Conservation (phyloP, 139 green algal species). For the Nannochloris sp. region DNA sequence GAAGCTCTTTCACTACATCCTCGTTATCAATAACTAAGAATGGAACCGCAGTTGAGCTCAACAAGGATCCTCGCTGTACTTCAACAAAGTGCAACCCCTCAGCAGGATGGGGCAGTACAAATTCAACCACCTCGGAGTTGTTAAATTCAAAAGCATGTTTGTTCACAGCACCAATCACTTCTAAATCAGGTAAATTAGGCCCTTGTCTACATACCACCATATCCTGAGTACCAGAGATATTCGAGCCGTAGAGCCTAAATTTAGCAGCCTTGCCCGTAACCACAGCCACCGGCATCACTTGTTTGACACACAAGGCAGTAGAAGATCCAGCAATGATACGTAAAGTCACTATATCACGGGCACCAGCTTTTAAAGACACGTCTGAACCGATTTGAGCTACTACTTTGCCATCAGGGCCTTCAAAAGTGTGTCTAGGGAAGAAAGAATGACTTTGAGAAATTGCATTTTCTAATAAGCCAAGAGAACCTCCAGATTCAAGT, state of each 20-base stretch:
- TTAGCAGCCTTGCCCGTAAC: background rate
- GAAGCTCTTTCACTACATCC: conserved; percentile 3
- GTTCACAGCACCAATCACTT: background rate
- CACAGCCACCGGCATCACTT: background rate
- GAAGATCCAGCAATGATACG: background rate
- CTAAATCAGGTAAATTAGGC: background rate
- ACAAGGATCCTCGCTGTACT: background rate
- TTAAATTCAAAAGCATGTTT: background rate
- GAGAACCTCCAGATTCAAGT: background rate
- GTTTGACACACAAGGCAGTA: background rate
- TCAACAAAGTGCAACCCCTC: background rate
- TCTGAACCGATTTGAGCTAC: background rate
- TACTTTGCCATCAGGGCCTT: background rate
- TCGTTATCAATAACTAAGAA: background rate
- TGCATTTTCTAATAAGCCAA: background rate
- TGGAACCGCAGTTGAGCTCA: conserved; percentile 1
- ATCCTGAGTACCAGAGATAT: background rate
- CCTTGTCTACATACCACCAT: background rate
- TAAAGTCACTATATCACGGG: background rate
- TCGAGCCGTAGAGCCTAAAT: background rate
- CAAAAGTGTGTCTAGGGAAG: background rate
- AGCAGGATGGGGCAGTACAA: background rate
- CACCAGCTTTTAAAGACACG: background rate
- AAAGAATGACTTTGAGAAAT: background rate
- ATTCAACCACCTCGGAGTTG: background rate